Percentiles rank a stretch among this genome's conserved stretches.
These are phyloP conservation scores for Pseudogymnoascus sp. DNA, from an alignment of 2,329 filamentous ascomycete genomes.

Conservation along the genomic window DNA sequence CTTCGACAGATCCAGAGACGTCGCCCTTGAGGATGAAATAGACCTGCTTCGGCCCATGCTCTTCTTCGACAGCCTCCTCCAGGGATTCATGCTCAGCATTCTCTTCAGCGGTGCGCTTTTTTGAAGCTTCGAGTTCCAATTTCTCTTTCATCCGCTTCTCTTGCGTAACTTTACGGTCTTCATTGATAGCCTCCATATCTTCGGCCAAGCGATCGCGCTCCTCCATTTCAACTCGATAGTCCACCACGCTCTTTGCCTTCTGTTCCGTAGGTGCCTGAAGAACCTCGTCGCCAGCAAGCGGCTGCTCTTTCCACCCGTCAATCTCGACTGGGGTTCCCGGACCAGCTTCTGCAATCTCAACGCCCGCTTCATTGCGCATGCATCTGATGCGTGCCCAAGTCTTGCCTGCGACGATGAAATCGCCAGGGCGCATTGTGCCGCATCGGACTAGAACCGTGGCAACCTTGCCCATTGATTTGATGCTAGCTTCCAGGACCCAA, in stretches of 20 bases:
- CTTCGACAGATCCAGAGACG: slow-evolving; percentile 89
- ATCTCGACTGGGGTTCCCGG: slow-evolving; percentile 89
- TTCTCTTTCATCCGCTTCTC: slow-evolving; percentile 55
- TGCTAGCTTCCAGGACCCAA: slow-evolving; percentile 86
- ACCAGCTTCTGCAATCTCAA: slow-evolving; percentile 61
- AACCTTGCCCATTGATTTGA: slow-evolving; percentile 75
- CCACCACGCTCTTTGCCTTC: slow-evolving; percentile 68
- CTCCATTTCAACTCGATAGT: slow-evolving; percentile 64
- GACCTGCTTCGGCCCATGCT: slow-evolving; percentile 46
- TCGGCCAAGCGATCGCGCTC: slow-evolving; percentile 58
- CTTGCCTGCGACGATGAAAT: slow-evolving; percentile 78
- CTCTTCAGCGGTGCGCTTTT: slow-evolving; percentile 23
- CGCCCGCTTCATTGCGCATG: slow-evolving; percentile 77
- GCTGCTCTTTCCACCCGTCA: slow-evolving; percentile 87
- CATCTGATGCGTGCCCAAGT: slow-evolving; percentile 83
- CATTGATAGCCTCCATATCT: slow-evolving; percentile 72
- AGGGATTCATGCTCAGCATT: slow-evolving; percentile 20
- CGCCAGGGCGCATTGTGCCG: slow-evolving; percentile 73
- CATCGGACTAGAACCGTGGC: slow-evolving; percentile 85
- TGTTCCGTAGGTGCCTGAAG: slow-evolving; percentile 75
- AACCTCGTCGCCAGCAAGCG: slow-evolving; percentile 77
- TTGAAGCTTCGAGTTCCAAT: slow-evolving; percentile 41
- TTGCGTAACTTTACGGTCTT: slow-evolving; percentile 47
- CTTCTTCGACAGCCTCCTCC: slow-evolving; percentile 27
- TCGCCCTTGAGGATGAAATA: slow-evolving; percentile 89